These are phyloP conservation scores for Solanum hybrid DNA, from an alignment of 305 asterid species.

Conservation along the genomic window DNA sequence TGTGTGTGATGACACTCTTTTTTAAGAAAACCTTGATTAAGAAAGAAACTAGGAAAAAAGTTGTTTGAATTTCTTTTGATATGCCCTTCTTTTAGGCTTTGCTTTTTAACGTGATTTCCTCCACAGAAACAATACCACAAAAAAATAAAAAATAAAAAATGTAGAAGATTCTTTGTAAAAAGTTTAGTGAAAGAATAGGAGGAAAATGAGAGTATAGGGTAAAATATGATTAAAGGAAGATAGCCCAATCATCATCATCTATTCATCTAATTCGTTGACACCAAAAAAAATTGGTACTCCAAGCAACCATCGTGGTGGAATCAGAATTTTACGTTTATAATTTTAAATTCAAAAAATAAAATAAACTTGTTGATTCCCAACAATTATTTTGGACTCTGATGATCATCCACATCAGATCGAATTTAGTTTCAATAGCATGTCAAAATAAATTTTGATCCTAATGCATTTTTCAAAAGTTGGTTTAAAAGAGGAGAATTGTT, in stretches of 20 bases:
- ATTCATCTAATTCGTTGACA: background rate
- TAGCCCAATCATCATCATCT: background rate
- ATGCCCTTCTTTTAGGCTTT: background rate
- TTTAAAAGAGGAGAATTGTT: too few relatives aligned
- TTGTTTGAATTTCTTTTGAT: background rate
- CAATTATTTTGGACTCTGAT: too few relatives aligned
- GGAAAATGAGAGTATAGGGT: background rate
- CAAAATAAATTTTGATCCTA: background rate
- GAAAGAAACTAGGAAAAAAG: background rate
- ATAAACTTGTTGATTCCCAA: background rate
- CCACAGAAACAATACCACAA: constrained; percentile 7
- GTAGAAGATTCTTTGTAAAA: background rate
- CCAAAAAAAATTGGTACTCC: background rate
- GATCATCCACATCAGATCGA: background rate
- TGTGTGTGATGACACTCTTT: background rate
- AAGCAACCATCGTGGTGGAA: background rate
- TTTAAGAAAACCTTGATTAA: background rate
- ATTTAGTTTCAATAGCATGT: background rate
- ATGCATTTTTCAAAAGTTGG: too few relatives aligned
- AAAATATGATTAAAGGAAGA: background rate
- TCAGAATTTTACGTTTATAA: background rate
- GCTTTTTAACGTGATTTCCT: constrained; percentile 66
- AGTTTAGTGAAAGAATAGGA: background rate
- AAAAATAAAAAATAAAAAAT: background rate
- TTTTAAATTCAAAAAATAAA: background rate